Evolutionary conservation across 768 basidiomycete species (phyloP), one percentile per base, ranked within the genome.

Genomic region (Auriscalpium vulgare): DNA sequence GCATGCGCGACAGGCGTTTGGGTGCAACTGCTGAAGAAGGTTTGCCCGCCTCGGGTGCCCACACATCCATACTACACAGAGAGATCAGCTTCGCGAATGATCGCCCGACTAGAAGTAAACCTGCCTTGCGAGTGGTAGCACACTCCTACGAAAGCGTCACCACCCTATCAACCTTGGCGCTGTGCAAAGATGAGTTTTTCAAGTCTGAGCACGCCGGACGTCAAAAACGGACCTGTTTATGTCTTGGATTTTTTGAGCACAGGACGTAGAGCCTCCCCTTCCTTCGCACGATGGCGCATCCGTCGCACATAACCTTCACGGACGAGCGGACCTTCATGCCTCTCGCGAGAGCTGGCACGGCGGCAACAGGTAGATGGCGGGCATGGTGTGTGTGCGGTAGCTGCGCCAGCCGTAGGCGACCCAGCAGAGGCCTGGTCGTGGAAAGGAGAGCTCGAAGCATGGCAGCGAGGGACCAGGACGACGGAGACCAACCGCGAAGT

Each of bases 301-400:
- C 91, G 59, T 94, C 92, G 71, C 95, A 99, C 83, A 95, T 89
- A 53, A 83, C 73, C 75, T 95, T 97, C 63, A 98, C 91, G 4
- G 91, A 91, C 21, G 91, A 88, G 60, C 95, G 84, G 57, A 98
- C 94, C 77, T 99, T 99, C 90, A 97, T 95, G 48, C 93, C 92
- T 63, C 88, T 74, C n/a, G 77, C 69, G 19, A 81, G 67, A 37
- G 67, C 56, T 36, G 63, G 37, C n/a, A 56, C 50, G 4, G 51
- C 16, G 5, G 60, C 44, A 58, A 63, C 45, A 68, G 70, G 17
- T 67, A 53, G 53, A 63, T 72, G 59, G 45, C 71, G 54, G 55
- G 73, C 72, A 49, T 72, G 57, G 56, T 63, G 65, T 44, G 37
- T 23, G 53, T 56, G 59, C 21, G 65, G 61, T 14, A 63, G 47